These are phyloP conservation scores for Pestalotiopsis sp. DNA, from an alignment of 2,329 filamentous ascomycete species.

Conservation along the genomic window DNA sequence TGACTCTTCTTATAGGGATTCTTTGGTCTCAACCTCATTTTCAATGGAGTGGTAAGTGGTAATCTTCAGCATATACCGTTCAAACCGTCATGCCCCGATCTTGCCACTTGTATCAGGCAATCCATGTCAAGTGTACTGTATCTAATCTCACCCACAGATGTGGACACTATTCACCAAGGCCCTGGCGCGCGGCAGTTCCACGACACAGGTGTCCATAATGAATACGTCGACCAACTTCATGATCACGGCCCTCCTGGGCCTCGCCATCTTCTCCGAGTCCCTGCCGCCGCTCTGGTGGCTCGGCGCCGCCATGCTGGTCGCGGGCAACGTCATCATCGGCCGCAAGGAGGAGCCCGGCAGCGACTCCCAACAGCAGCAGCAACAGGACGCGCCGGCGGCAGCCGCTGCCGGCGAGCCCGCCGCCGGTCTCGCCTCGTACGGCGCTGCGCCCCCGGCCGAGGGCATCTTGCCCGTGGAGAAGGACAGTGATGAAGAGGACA, in stretches of 20 bases:
- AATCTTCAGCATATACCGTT: background rate
- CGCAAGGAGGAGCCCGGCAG: constrained; percentile 47
- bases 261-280: constrained; percentile 70
- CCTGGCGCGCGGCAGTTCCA: constrained; percentile 72
- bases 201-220: constrained; percentile 79
- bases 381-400: too few species aligned
- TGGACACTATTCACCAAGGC: constrained; percentile 83
- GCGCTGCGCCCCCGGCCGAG: background rate
- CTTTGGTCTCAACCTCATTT: constrained; percentile 73
- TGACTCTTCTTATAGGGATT: constrained; percentile 56
- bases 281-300: constrained; percentile 77
- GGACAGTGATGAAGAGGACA: constrained; percentile 14
- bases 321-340: constrained; percentile 78
- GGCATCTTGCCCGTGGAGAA: constrained; percentile 10
- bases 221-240: constrained; percentile 85
- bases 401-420: background rate
- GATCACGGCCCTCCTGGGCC: constrained; percentile 72
- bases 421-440: background rate
- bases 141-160: constrained; percentile 52
- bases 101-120: too few species aligned
- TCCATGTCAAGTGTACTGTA: background rate
- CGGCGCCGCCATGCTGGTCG: constrained; percentile 72
- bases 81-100: background rate
- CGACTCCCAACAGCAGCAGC: background rate
- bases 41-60: constrained; percentile 67